A percentile compares a stretch with the other conserved stretches of the same genome.
These are phyloP conservation scores for Pelargonium fulgidum DNA, from an alignment of 441 rosid genomes.

Conservation along the genomic window DNA sequence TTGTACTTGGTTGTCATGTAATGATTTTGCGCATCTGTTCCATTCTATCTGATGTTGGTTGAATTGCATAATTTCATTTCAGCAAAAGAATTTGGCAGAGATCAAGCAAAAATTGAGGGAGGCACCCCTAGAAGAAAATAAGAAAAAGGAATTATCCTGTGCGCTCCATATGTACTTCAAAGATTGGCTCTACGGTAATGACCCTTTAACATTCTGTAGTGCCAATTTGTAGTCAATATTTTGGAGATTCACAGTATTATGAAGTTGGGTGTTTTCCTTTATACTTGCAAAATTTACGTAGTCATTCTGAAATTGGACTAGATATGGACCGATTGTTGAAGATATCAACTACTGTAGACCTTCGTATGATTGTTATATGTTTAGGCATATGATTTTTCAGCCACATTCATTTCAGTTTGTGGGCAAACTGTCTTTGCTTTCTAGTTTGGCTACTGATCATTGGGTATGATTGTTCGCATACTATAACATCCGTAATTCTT, in stretches of 20 bases:
- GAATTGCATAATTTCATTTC: constrained; percentile 12
- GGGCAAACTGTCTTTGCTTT: background rate
- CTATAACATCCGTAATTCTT: background rate
- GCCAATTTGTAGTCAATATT: background rate
- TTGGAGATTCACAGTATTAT: background rate
- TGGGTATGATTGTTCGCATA: background rate
- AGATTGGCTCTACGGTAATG: constrained; percentile 94
- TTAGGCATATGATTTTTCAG: background rate
- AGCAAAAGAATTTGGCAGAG: constrained; percentile 78
- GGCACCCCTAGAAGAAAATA: constrained; percentile 71
- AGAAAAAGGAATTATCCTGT: constrained; percentile 69
- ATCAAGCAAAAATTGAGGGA: constrained; percentile 65
- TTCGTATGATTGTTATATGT: too few species aligned
- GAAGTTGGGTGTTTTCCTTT: background rate
- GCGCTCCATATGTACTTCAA: constrained; percentile 90
- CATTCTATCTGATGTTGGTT: constrained; percentile 10
- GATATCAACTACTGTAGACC: too few species aligned
- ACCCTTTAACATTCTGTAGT: background rate
- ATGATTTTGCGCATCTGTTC: constrained; percentile 11
- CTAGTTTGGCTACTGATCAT: background rate
- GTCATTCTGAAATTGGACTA: too few species aligned
- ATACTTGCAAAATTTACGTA: too few species aligned
- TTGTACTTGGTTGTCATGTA: background rate
- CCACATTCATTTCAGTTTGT: background rate
- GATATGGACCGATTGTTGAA: too few species aligned